These are phyloP conservation scores for Capsicum pubescens DNA, from an alignment of 257 asterid genomes.

Conservation along the genomic window DNA sequence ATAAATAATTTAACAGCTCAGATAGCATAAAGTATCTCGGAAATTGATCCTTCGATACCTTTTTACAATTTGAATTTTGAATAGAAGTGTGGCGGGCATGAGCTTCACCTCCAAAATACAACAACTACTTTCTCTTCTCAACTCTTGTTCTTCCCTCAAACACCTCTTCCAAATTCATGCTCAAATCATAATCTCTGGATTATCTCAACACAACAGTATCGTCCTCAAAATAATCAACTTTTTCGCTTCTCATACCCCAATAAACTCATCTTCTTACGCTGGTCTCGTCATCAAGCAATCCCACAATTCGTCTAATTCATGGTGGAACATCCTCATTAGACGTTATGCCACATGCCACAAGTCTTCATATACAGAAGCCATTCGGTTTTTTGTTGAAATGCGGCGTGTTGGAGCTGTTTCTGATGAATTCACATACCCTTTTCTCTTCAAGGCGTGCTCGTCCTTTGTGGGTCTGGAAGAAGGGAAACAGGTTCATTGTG, in stretches of 20 bases:
- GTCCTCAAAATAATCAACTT: slow-evolving; percentile 45
- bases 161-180: slow-evolving; percentile 54
- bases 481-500: slow-evolving; percentile 73
- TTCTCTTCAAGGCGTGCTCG: slow-evolving; percentile 66
- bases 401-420: slow-evolving; percentile 55
- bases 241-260: slow-evolving; percentile 41
- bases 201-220: slow-evolving; percentile 35
- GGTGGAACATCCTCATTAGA: slow-evolving; percentile 64
- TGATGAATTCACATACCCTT: slow-evolving; percentile 69
- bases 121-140: slow-evolving; percentile 40
- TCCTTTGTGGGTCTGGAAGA: slow-evolving; percentile 54
- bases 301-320: background rate
- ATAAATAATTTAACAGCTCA: too few relatives aligned
- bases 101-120: slow-evolving; percentile 28
- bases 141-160: slow-evolving; percentile 41
- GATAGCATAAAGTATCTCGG: too few relatives aligned
- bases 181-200: slow-evolving; percentile 44
- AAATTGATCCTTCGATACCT: too few relatives aligned
- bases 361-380: slow-evolving; percentile 46
- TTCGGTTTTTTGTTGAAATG: slow-evolving; percentile 55
- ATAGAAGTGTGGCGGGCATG: background rate
- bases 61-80: too few relatives aligned
- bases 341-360: slow-evolving; percentile 51
- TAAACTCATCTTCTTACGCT: slow-evolving; percentile 42
- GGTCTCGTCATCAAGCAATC: slow-evolving; percentile 36